Evolutionary conservation across 2,329 filamentous ascomycete genomes (phyloP), one percentile per base, ranked within the genome.

Genomic region (Diaporthe velutina): DNA sequence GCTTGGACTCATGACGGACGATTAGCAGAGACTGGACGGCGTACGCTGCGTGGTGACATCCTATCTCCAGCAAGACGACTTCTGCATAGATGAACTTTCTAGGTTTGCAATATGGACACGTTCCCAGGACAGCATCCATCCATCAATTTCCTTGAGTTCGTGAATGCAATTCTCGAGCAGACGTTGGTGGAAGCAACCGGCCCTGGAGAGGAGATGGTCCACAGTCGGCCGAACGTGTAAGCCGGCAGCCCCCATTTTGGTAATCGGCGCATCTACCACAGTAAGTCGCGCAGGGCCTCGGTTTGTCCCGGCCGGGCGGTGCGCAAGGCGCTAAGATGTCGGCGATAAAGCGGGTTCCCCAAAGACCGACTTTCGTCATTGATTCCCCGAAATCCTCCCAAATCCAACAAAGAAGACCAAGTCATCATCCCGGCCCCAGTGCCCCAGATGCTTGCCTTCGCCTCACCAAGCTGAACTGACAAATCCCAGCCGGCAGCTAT

Each of bases 401-500:
- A 35, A 22, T 15, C 35, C n/a, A 38, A 48, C 42, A 48, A 66
- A 15, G 13, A 25, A 50, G 22, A 38, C 22, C 45, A 35, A n/a
- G 28, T 17, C 28, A 33, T 35, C 60, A 7, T 50, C 12, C 30
- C 61, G 30, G 61, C 30, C 25, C 25, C 42, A 52, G 61, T 33
- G 61, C 61, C 61, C 42, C 61, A 52, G 42, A 67, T 67, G 61
- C 45, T 17, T 60, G 25, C 9, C 33, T 42, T 40, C 13, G 64
- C 28, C n/a, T 45, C 30, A 25, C 52, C 61, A 35, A n/a, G 42
- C 50, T 60, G 73, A 71, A 52, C 28, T 25, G 55, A 30, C 40
- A 52, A 28, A 22, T 50, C 17, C 5, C 42, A 70, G 74, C 28
- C 61, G 74, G 71, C 74, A 67, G 74, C 74, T 75, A 75, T 75